Evolutionary conservation across 306 rosid genomes (phyloP).

Genomic region (Prunus padus): DNA sequence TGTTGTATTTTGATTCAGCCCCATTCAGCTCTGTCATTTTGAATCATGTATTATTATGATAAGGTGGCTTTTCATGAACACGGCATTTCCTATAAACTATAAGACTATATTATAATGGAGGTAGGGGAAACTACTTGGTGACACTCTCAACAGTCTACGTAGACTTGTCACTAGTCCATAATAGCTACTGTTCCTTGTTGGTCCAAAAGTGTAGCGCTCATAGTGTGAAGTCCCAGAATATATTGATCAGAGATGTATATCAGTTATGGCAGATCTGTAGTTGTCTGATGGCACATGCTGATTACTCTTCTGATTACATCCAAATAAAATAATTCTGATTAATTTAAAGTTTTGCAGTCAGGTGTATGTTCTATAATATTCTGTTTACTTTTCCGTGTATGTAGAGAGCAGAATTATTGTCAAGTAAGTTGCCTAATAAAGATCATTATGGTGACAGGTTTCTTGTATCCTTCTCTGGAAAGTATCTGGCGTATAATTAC

Average conservation of each 20-base stretch:
- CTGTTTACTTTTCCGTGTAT: conserved; percentile 19
- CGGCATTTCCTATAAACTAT: background rate
- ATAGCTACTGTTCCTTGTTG: background rate
- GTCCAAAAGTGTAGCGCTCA: background rate
- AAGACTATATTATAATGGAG: background rate
- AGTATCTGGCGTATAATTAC: conserved; percentile 59
- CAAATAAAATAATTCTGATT: background rate
- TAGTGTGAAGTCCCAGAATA: background rate
- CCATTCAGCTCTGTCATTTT: background rate
- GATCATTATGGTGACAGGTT: conserved; percentile 60
- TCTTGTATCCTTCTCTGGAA: conserved; percentile 87
- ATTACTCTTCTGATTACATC: background rate
- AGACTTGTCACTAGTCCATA: background rate
- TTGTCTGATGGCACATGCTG: background rate
- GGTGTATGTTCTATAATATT: conserved; percentile 9
- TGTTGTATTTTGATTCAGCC: background rate
- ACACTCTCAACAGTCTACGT: background rate
- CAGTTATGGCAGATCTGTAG: background rate
- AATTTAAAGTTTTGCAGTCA: background rate
- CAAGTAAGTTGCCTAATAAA: conserved; percentile 13
- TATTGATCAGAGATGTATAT: background rate
- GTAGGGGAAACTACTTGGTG: conserved; percentile 3
- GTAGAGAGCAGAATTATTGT: conserved; percentile 13
- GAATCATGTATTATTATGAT: background rate
- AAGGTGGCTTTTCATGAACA: background rate